Conservation (phyloP, 495 filamentous ascomycete genomes). For the Friedmanniomyces simplex region DNA sequence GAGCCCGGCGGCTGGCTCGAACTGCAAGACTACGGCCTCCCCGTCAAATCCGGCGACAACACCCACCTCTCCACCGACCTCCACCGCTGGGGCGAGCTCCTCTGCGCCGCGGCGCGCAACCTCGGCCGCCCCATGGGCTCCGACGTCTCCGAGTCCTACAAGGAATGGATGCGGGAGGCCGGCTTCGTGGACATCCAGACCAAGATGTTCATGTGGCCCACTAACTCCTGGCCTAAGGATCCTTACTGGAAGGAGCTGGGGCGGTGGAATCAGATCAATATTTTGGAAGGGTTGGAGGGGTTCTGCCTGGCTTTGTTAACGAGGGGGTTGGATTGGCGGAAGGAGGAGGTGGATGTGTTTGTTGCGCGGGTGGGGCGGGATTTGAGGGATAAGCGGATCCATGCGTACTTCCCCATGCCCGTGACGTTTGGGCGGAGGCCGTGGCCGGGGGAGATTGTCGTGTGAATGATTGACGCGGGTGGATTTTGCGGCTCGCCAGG, state of each 20-base stretch:
- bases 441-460: background rate
- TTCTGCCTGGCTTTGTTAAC: slow-evolving; percentile 27
- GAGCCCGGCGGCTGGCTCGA: slow-evolving; percentile 43
- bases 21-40: slow-evolving; percentile 35
- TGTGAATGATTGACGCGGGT: background rate
- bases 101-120: slow-evolving; percentile 18
- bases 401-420: slow-evolving; percentile 35
- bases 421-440: slow-evolving; percentile 23
- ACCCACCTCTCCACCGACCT: slow-evolving; percentile 18
- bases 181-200: slow-evolving; percentile 26
- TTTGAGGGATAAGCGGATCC: slow-evolving; percentile 20
- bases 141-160: slow-evolving; percentile 14
- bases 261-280: slow-evolving; percentile 27
- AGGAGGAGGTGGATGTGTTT: slow-evolving; percentile 21
- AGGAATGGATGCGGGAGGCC: slow-evolving; percentile 17
- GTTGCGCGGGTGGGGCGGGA: slow-evolving; percentile 15
- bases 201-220: slow-evolving; percentile 25
- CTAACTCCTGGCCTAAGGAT: slow-evolving; percentile 25
- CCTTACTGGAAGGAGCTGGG: slow-evolving; percentile 25
- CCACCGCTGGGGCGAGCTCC: slow-evolving; percentile 20
- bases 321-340: slow-evolving; percentile 18
- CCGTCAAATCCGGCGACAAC: slow-evolving; percentile 14
- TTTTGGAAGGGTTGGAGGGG: slow-evolving; percentile 25
- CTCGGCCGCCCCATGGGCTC: slow-evolving; percentile 22
- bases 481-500: too few relatives aligned